Percentiles rank a stretch among this genome's conserved stretches.
Evolutionary conservation across 148 eudicot genomes (phyloP).

Genomic region (Beta vulgaris): DNA sequence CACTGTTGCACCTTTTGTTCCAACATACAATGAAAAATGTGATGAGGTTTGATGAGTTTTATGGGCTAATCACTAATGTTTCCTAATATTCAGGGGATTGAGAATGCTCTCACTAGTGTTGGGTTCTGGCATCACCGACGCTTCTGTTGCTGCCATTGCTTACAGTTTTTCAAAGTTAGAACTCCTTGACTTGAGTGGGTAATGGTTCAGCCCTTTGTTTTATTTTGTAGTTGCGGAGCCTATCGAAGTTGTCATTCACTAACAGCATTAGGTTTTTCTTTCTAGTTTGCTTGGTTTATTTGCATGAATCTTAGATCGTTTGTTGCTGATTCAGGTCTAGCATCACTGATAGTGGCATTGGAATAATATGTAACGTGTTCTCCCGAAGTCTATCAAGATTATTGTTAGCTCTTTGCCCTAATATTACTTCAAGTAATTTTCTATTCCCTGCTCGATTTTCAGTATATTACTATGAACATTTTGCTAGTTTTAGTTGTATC

Average conservation of each 20-base stretch:
- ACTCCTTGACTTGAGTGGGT: constrained; percentile 95
- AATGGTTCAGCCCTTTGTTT: constrained; percentile 21
- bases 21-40: neutral
- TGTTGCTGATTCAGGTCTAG: constrained; percentile 59
- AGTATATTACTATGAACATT: neutral
- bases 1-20: neutral
- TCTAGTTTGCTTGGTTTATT: neutral
- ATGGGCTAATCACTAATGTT: constrained; percentile 1
- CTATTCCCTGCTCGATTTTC: constrained; percentile 5
- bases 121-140: constrained; percentile 82
- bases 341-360: constrained; percentile 90
- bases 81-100: constrained; percentile 55
- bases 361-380: constrained; percentile 86
- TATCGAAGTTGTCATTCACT: neutral
- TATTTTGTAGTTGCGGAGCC: neutral
- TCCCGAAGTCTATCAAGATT: constrained; percentile 70
- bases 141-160: constrained; percentile 91
- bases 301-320: neutral
- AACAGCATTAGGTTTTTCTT: constrained; percentile 5
- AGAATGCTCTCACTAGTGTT: constrained; percentile 81
- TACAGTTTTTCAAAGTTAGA: constrained; percentile 80
- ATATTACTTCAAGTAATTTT: constrained; percentile 80
- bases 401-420: constrained; percentile 83
- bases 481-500: neutral
- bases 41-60: neutral